These are phyloP conservation scores for Candida endomychidarum DNA, from an alignment of 805 yeast genomes.

Conservation along the genomic window DNA sequence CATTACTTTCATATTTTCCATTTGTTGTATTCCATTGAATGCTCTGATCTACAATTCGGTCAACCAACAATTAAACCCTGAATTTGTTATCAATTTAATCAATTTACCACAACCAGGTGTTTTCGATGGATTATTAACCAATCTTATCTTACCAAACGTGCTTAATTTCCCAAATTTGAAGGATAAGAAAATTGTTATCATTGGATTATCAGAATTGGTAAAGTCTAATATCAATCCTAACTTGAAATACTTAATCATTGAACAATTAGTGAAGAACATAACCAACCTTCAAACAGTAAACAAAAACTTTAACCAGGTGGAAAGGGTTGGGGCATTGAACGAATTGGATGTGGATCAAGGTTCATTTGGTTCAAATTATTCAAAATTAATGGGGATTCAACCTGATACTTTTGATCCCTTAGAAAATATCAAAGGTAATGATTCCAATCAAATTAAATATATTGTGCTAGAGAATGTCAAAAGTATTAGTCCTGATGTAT, in stretches of 20 bases:
- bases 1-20: slow-evolving; percentile 50
- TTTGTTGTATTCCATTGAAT: slow-evolving; percentile 45
- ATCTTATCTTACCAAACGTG: slow-evolving; percentile 55
- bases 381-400: slow-evolving; percentile 66
- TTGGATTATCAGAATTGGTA: slow-evolving; percentile 52
- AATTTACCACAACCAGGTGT: slow-evolving; percentile 70
- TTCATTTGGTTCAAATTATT: slow-evolving; percentile 84
- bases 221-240: slow-evolving; percentile 21
- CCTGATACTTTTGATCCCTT: slow-evolving; percentile 70
- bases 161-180: slow-evolving; percentile 47
- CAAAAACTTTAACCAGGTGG: slow-evolving; percentile 1
- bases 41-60: slow-evolving; percentile 15
- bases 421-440: slow-evolving; percentile 45
- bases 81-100: slow-evolving; percentile 60
- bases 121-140: slow-evolving; percentile 48
- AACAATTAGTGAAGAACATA: slow-evolving; percentile 33
- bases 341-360: slow-evolving; percentile 63
- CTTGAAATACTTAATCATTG: slow-evolving; percentile 29
- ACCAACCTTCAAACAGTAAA: slow-evolving; percentile 28
- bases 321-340: slow-evolving; percentile 25
- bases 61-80: slow-evolving; percentile 19
- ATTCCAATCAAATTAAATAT: slow-evolving; percentile 27
- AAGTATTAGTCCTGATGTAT: slow-evolving; percentile 25
- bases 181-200: slow-evolving; percentile 53
- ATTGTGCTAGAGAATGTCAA: slow-evolving; percentile 28